These are phyloP conservation scores for Colletotrichum sp. DNA, from an alignment of 2,329 filamentous ascomycete species.

Conservation along the genomic window DNA sequence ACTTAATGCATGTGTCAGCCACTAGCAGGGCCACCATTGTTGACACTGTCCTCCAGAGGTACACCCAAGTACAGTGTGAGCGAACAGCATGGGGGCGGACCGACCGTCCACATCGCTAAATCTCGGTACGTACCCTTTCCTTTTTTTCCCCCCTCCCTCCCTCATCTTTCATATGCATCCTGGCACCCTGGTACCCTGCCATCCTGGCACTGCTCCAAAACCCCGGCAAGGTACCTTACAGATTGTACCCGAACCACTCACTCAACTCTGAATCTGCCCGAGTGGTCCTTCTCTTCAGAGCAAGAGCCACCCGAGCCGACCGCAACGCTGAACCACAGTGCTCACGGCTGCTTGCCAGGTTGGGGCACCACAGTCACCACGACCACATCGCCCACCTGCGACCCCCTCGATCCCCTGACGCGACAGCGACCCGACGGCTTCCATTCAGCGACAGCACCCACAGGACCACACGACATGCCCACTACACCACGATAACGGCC, in stretches of 20 bases:
- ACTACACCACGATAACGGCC: neutral
- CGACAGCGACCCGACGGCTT: neutral
- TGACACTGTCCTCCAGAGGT: neutral
- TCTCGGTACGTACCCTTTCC: neutral
- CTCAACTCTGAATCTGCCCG: neutral
- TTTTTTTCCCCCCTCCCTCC: neutral
- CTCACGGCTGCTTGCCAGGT: neutral
- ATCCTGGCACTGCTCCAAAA: neutral
- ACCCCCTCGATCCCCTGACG: neutral
- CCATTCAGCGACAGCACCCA: neutral
- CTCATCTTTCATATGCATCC: neutral
- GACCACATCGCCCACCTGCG: neutral
- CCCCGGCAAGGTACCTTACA: neutral
- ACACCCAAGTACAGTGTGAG: neutral
- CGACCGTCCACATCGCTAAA: neutral
- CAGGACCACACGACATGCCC: neutral
- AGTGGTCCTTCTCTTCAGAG: neutral
- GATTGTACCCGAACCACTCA: neutral
- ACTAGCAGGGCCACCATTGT: neutral
- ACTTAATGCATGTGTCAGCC: slow-evolving; percentile 15
- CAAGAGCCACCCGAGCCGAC: neutral
- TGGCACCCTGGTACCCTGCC: neutral
- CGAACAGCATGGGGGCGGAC: neutral
- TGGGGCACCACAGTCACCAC: neutral
- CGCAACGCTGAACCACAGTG: neutral